Percentiles rank a stretch among this genome's conserved stretches.
Conservation (phyloP, 192 early-diverging fungal species). For the Backusella australiensis region DNA sequence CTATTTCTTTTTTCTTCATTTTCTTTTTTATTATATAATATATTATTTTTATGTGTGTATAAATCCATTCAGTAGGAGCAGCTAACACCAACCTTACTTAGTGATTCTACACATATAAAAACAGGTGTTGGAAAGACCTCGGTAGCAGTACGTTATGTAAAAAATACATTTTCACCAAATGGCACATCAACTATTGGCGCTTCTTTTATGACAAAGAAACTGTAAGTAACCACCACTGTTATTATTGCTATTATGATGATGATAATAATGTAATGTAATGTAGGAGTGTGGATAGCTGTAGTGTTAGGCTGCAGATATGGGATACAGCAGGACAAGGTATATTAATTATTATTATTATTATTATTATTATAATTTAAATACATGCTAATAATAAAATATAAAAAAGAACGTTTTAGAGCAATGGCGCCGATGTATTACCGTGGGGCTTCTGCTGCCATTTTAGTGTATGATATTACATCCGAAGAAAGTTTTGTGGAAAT, state of each 20-base stretch:
- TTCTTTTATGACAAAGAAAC: conserved; percentile 68
- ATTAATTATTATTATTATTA: not conserved
- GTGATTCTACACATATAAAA: conserved; percentile 16
- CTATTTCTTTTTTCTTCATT: not conserved
- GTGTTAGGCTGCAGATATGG: conserved; percentile 76
- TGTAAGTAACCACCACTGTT: conserved; percentile 35
- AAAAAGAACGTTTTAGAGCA: conserved; percentile 60
- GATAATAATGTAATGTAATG: not conserved
- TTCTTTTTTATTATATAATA: not conserved
- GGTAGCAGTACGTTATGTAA: conserved; percentile 67
- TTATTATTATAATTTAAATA: not conserved
- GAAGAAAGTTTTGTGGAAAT: conserved; percentile 65
- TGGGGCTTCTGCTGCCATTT: conserved; percentile 64
- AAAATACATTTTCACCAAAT: conserved; percentile 69
- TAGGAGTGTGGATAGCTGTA: conserved; percentile 63
- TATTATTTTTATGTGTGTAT: not conserved
- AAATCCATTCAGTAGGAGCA: conserved; percentile 6
- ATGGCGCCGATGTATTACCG: conserved; percentile 75
- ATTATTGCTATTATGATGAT: not conserved
- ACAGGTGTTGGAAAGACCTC: conserved; percentile 76
- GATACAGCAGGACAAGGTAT: conserved; percentile 82
- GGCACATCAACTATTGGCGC: conserved; percentile 72
- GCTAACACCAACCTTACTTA: conserved; percentile 18
- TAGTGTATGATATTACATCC: conserved; percentile 71
- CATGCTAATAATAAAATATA: not conserved